These are phyloP conservation scores for Mitragyna speciosa DNA, from an alignment of 257 asterid genomes.

Conservation along the genomic window DNA sequence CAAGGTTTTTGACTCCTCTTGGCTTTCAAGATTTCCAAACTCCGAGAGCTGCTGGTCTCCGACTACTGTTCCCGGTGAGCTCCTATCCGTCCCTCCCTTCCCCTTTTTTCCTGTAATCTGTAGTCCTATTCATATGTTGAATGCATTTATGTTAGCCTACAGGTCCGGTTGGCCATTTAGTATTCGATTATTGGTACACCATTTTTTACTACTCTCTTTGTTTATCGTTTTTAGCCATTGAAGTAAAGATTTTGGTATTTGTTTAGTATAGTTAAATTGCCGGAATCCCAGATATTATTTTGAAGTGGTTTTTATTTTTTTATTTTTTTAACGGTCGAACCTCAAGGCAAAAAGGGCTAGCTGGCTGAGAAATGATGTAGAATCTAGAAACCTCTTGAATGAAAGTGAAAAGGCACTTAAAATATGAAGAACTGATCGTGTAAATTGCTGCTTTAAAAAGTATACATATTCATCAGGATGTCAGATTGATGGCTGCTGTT, in stretches of 20 bases:
- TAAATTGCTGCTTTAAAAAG: background rate
- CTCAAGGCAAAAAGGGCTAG: background rate
- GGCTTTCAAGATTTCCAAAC: background rate
- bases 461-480: background rate
- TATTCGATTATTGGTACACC: background rate
- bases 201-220: background rate
- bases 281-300: background rate
- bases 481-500: background rate
- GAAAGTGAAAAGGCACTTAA: background rate
- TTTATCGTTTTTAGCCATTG: background rate
- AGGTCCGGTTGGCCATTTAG: background rate
- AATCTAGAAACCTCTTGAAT: background rate
- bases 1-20: background rate
- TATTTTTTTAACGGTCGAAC: background rate
- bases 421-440: background rate
- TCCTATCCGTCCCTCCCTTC: background rate
- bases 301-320: background rate
- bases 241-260: background rate
- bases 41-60: background rate
- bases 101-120: background rate
- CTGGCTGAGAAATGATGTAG: background rate
- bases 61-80: slow-evolving; percentile 3
- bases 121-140: background rate
- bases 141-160: background rate
- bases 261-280: background rate